Conservation (phyloP, 805 yeast genomes). For the Candida golubevii region DNA sequence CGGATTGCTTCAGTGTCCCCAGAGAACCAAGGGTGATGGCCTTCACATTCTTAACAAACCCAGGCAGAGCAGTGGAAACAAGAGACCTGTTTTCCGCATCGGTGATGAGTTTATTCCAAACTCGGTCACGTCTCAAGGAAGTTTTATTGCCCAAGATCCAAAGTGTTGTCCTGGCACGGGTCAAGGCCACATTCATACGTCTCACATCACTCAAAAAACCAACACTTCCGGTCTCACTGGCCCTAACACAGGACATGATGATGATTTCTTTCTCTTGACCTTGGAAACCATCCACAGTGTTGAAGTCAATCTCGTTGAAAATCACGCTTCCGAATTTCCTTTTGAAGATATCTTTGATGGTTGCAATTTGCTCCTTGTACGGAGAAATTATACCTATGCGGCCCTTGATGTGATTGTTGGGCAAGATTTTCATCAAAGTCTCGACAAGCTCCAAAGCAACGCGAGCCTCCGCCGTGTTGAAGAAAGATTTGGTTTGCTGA, state of each 20-base stretch:
- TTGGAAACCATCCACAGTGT: constrained; percentile 96
- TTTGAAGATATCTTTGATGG: constrained; percentile 53
- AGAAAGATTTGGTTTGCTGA: constrained; percentile 61
- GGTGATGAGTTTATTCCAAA: constrained; percentile 68
- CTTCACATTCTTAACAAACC: constrained; percentile 25
- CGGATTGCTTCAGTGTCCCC: no score
- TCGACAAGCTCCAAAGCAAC: constrained; percentile 65
- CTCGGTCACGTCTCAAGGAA: constrained; percentile 58
- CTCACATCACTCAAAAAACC: constrained; percentile 90
- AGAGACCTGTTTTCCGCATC: constrained; percentile 56
- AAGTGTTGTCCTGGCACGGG: constrained; percentile 86
- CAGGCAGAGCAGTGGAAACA: constrained; percentile 31
- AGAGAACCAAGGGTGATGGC: no score
- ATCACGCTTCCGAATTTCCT: constrained; percentile 61
- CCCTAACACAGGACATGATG: constrained; percentile 93
- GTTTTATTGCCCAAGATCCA: constrained; percentile 85
- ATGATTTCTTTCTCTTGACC: constrained; percentile 96
- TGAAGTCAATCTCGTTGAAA: constrained; percentile 69
- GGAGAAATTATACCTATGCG: constrained; percentile 91
- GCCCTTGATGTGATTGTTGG: constrained; percentile 55
- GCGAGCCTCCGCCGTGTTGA: constrained; percentile 65
- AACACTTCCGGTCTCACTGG: constrained; percentile 60
- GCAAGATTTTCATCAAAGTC: constrained; percentile 45
- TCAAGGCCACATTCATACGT: constrained; percentile 95
- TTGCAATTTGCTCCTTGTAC: constrained; percentile 78